phyloP scores from a whole-genome alignment of 1,284 basidiomycete species.

The Trametes pubescens region DNA sequence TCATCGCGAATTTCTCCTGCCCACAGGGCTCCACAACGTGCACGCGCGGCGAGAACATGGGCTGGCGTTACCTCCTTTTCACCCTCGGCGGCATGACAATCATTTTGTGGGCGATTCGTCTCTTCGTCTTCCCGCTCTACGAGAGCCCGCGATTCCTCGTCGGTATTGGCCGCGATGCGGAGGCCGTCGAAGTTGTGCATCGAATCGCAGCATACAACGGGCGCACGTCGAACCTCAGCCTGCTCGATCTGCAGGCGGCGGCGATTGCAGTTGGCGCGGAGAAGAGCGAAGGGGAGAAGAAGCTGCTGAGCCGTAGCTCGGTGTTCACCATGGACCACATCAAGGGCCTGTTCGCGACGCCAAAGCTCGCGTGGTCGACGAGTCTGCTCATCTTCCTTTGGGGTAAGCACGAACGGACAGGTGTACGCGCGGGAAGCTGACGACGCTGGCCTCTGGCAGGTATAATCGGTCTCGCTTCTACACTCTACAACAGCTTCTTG shows the following conservation, averaged over 20 bases:
- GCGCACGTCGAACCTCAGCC: slow-evolving; percentile 45
- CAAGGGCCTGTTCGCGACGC: slow-evolving; percentile 61
- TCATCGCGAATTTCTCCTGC: slow-evolving; percentile 60
- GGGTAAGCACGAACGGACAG: slow-evolving; percentile 54
- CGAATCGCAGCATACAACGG: slow-evolving; percentile 70
- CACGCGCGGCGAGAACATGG: slow-evolving; percentile 54
- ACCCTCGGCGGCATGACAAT: slow-evolving; percentile 59
- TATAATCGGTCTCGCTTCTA: slow-evolving; percentile 68
- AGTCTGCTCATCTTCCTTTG: slow-evolving; percentile 62
- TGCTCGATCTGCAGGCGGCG: slow-evolving; percentile 49
- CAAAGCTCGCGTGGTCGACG: slow-evolving; percentile 66
- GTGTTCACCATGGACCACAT: slow-evolving; percentile 53
- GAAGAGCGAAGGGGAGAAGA: slow-evolving; percentile 26
- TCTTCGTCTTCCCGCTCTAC: slow-evolving; percentile 65
- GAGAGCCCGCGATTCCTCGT: slow-evolving; percentile 73
- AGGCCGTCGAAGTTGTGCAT: slow-evolving; percentile 68
- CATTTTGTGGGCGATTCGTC: slow-evolving; percentile 63
- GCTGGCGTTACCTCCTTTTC: slow-evolving; percentile 67
- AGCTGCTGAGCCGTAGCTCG: slow-evolving; percentile 48
- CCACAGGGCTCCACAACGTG: slow-evolving; percentile 44
- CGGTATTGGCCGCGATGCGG: slow-evolving; percentile 65
- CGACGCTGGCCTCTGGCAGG: slow-evolving; percentile 41
- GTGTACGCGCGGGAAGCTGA: neutral
- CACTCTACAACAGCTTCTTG: slow-evolving; percentile 67
- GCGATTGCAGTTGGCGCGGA: slow-evolving; percentile 12